These are phyloP conservation scores for Tolypocladium endophyticum DNA, from an alignment of 2,329 filamentous ascomycete genomes.

Conservation along the genomic window DNA sequence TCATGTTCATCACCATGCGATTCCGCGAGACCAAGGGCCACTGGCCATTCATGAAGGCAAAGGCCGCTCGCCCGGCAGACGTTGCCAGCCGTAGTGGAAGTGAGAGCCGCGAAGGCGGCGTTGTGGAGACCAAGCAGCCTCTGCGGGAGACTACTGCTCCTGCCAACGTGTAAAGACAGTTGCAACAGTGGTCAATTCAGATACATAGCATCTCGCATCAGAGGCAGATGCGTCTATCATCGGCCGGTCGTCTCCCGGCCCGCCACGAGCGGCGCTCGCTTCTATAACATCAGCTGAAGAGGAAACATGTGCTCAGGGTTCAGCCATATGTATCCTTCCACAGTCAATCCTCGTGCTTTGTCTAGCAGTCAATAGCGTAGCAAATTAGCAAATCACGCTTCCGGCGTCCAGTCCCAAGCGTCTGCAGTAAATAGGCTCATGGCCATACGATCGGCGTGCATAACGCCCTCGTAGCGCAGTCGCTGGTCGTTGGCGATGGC, in stretches of 20 bases:
- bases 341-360: background rate
- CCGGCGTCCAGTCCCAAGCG: constrained; percentile 50
- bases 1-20: constrained; percentile 54
- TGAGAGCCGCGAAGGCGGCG: constrained; percentile 14
- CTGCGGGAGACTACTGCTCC: constrained; percentile 16
- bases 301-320: background rate
- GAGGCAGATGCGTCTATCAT: background rate
- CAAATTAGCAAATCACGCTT: constrained; percentile 16
- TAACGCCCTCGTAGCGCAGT: constrained; percentile 34
- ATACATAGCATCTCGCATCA: background rate
- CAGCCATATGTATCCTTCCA: background rate
- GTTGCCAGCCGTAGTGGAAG: constrained; percentile 11
- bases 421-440: constrained; percentile 43
- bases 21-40: constrained; percentile 51
- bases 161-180: constrained; percentile 1
- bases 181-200: background rate
- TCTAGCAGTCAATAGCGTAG: background rate
- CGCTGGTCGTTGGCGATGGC: constrained; percentile 38
- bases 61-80: constrained; percentile 9
- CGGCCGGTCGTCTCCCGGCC: background rate
- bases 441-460: constrained; percentile 41
- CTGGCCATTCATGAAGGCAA: constrained; percentile 33
- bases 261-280: background rate
- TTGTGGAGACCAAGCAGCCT: constrained; percentile 11
- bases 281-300: background rate